These are phyloP conservation scores for Teratosphaeria destructans DNA, from an alignment of 2,329 filamentous ascomycete genomes.

Conservation along the genomic window DNA sequence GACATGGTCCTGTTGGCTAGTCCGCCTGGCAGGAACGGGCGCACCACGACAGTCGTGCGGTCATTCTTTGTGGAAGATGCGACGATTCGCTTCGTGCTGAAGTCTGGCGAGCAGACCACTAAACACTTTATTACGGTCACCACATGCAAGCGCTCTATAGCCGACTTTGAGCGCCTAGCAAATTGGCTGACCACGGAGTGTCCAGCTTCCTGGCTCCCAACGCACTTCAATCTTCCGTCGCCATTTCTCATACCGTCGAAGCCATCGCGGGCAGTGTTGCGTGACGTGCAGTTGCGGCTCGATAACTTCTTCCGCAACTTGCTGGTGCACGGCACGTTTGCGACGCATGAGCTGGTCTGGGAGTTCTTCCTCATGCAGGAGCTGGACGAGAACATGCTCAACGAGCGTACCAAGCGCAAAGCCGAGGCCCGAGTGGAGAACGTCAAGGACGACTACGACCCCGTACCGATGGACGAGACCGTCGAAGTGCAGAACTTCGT, in stretches of 20 bases:
- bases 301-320: constrained; percentile 84
- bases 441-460: constrained; percentile 79
- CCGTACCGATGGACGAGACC: constrained; percentile 49
- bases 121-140: constrained; percentile 83
- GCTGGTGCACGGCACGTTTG: constrained; percentile 80
- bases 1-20: constrained; percentile 79
- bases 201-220: constrained; percentile 88
- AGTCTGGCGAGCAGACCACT: constrained; percentile 79
- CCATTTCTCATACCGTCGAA: constrained; percentile 90
- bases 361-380: constrained; percentile 97
- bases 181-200: constrained; percentile 78
- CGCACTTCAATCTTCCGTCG: constrained; percentile 64
- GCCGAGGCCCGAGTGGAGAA: constrained; percentile 72
- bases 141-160: constrained; percentile 76
- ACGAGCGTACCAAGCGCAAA: constrained; percentile 77
- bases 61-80: constrained; percentile 97
- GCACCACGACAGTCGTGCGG: constrained; percentile 84
- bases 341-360: constrained; percentile 96
- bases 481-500: constrained; percentile 89
- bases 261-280: constrained; percentile 74
- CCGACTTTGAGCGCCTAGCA: constrained; percentile 84
- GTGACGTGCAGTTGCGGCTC: constrained; percentile 76
- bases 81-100: constrained; percentile 82
- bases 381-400: constrained; percentile 80
- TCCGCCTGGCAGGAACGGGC: constrained; percentile 59